A percentile compares a stretch with the other conserved stretches of the same genome.
Conservation (phyloP, 169 alveolate species). For the Amoebophrya sp. region DNA sequence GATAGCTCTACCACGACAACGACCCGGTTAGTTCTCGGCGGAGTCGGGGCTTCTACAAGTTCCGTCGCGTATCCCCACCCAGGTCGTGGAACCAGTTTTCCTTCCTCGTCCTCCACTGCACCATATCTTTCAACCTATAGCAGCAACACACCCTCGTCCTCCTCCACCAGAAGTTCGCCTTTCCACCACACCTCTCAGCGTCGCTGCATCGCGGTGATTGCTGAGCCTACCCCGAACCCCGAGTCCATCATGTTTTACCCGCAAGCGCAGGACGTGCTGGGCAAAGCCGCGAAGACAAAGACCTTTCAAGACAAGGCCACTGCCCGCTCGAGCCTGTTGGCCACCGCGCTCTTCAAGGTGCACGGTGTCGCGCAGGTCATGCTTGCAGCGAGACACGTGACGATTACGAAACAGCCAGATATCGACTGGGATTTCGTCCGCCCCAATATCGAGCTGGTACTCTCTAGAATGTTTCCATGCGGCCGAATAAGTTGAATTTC, state of each 20-base stretch:
- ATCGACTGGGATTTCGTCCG: not conserved
- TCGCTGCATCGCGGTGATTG: not conserved
- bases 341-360: not conserved
- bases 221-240: not conserved
- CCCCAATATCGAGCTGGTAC: not conserved
- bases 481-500: too few species aligned
- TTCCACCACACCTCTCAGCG: not conserved
- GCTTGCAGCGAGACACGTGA: not conserved
- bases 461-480: too few species aligned
- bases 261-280: not conserved
- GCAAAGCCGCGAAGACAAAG: not conserved
- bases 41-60: too few species aligned
- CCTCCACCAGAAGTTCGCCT: not conserved
- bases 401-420: not conserved
- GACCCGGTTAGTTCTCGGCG: too few species aligned
- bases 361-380: not conserved
- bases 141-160: too few species aligned
- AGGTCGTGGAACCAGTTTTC: too few species aligned
- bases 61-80: too few species aligned
- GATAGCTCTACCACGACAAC: too few species aligned
- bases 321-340: not conserved
- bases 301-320: not conserved
- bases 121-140: too few species aligned
- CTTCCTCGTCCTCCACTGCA: too few species aligned
- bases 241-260: slow-evolving; percentile 7